Base-by-base conservation (phyloP, 441 rosid genomes). In the Capsella rubella region DNA sequence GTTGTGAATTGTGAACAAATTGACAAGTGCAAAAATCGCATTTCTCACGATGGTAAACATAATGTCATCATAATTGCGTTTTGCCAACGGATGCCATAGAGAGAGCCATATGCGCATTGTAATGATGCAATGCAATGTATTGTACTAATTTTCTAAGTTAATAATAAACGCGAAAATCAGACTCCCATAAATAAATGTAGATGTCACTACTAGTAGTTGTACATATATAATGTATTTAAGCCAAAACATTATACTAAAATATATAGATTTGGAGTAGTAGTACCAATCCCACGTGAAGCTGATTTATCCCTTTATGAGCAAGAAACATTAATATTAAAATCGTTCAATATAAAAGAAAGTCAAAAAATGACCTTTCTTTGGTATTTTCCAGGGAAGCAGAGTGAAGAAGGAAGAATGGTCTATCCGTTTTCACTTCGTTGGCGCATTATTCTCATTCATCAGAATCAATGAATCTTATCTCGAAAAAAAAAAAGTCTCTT, bases 401-500 rank as follows among this genome's bases (percentile, higher is more conserved):
- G 54, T 28, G 31, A 28, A 28, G 31, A 29, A 3, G 31, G 2
- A 72, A 11, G 67, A 71, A 59, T 74, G 39, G 78, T 66, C 61
- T 49, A 21, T 21, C 25, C 13, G 18, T 61, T 39, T 65, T 16
- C 18, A 65, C 72, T 57, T 37, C 13, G 4, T 35, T 34, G 37
- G 29, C 21, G 14, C 37, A 2, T 6, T 34, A 34, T 21, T 21
- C 25, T 18, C 25, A 21, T 21, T 21, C 25, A 21, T 35, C 18
- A 65, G 52, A 73, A 73, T 37, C 65, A 73, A 5, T 57, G 72
- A 46, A 73, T 73, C 59, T 65, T 46, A 55, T 68, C 54, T 27
- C 25, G 2, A 21, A 21, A 35, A 8, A 35, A 8, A 0, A 34
- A n/a, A 21, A 32, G 40, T 71, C 27, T 46, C 25, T 21, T 21